Percentiles rank a stretch among this genome's conserved stretches.
These are phyloP conservation scores for Clonostachys byssicola DNA, from an alignment of 2,329 filamentous ascomycete species.

Conservation along the genomic window DNA sequence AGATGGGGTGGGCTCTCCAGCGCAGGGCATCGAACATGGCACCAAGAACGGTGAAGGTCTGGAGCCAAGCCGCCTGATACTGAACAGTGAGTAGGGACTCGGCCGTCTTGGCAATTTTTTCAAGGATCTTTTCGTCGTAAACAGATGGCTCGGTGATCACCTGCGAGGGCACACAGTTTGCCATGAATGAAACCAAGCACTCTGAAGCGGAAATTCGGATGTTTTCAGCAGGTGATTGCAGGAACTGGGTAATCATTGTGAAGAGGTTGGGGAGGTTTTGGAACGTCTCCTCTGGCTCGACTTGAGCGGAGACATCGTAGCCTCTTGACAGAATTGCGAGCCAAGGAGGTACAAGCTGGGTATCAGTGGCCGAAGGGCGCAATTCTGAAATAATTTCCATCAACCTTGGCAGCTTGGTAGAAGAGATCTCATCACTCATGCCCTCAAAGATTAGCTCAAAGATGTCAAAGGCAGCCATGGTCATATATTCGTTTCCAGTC, in stretches of 20 bases:
- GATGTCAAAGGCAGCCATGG: constrained; percentile 93
- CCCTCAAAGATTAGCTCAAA: constrained; percentile 96
- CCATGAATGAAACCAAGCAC: constrained; percentile 88
- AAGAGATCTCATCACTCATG: constrained; percentile 83
- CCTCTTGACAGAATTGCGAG: constrained; percentile 91
- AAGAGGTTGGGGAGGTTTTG: constrained; percentile 85
- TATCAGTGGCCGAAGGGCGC: constrained; percentile 88
- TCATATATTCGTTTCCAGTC: constrained; percentile 91
- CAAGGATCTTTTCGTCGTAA: constrained; percentile 85
- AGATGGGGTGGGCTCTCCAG: constrained; percentile 78
- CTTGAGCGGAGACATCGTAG: constrained; percentile 87
- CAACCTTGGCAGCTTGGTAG: constrained; percentile 82
- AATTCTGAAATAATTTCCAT: constrained; percentile 90
- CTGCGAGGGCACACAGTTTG: constrained; percentile 79
- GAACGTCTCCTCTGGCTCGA: constrained; percentile 88
- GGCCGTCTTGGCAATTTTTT: constrained; percentile 71
- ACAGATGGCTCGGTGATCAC: constrained; percentile 86
- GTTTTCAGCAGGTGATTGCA: constrained; percentile 85
- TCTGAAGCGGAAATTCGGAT: constrained; percentile 93
- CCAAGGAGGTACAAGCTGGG: constrained; percentile 92
- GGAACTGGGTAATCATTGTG: constrained; percentile 71
- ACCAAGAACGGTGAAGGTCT: constrained; percentile 85
- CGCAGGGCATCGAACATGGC: constrained; percentile 83
- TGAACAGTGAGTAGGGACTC: constrained; percentile 79
- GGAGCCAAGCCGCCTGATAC: constrained; percentile 91